Percentiles rank a stretch among this genome's conserved stretches.
These are phyloP conservation scores for Ochromonas danica DNA, from an alignment of 108 stramenopile species.

Conservation along the genomic window DNA sequence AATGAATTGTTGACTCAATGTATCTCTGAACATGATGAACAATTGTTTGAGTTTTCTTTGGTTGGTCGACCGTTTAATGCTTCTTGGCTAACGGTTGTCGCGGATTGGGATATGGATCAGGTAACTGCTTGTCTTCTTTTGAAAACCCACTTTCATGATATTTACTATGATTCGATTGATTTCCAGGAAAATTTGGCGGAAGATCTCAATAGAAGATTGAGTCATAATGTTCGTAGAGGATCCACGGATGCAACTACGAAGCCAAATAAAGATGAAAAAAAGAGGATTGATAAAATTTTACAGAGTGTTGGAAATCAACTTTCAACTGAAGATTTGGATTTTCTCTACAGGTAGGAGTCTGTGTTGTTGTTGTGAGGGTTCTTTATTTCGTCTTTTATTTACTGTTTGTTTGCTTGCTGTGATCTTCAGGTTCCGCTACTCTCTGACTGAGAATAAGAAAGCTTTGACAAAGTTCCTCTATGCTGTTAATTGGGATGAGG, in stretches of 20 bases:
- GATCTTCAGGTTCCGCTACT: slow-evolving; percentile 71
- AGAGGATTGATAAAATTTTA: slow-evolving; percentile 73
- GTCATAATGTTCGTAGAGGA: slow-evolving; percentile 83
- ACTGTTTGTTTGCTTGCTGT: too few species aligned
- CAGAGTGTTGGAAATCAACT: slow-evolving; percentile 76
- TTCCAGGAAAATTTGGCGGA: slow-evolving; percentile 63
- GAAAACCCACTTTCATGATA: background rate
- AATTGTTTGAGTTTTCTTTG: background rate
- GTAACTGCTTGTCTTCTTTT: background rate
- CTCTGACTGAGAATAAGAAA: slow-evolving; percentile 82
- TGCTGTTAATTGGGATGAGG: slow-evolving; percentile 91
- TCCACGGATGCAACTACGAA: slow-evolving; percentile 89
- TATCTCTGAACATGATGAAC: background rate
- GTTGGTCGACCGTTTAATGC: slow-evolving; percentile 9
- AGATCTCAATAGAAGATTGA: slow-evolving; percentile 89
- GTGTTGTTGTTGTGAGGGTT: too few species aligned
- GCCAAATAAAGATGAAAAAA: slow-evolving; percentile 79
- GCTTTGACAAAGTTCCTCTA: slow-evolving; percentile 90
- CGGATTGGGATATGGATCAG: slow-evolving; percentile 25
- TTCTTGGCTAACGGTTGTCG: background rate
- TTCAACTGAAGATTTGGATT: slow-evolving; percentile 80
- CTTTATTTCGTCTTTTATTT: too few species aligned
- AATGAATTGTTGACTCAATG: background rate
- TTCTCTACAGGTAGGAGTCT: slow-evolving; percentile 69
- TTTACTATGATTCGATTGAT: slow-evolving; percentile 8